Conservation (phyloP, 140 eudicot genomes). For the Erigeron philadelphicus region DNA sequence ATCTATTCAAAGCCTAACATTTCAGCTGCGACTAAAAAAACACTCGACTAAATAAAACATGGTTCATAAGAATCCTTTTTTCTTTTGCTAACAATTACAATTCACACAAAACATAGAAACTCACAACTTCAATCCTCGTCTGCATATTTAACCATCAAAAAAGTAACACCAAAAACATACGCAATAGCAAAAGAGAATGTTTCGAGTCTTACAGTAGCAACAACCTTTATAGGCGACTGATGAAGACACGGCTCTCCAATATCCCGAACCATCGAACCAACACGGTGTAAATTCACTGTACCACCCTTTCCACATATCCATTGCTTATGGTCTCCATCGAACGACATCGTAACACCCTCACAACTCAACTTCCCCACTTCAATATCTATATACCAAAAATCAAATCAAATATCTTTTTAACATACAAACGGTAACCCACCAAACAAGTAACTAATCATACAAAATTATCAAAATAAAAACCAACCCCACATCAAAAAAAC, state of each 20-base stretch:
- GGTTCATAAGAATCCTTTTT: neutral
- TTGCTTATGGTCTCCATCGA: constrained; percentile 60
- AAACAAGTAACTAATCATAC: neutral
- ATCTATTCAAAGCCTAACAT: neutral
- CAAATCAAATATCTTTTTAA: constrained; percentile 18
- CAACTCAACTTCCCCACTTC: neutral
- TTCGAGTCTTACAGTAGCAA: constrained; percentile 62
- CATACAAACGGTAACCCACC: constrained; percentile 4
- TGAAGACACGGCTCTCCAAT: constrained; percentile 95
- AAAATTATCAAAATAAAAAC: neutral
- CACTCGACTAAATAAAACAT: neutral
- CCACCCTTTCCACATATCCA: constrained; percentile 88
- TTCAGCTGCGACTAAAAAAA: neutral
- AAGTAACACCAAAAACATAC: neutral
- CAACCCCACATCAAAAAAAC: neutral
- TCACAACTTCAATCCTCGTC: constrained; percentile 8
- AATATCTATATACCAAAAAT: constrained; percentile 20
- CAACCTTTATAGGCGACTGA: constrained; percentile 86
- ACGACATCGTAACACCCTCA: constrained; percentile 45
- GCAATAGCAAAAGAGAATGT: constrained; percentile 17
- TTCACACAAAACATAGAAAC: neutral
- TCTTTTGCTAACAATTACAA: neutral
- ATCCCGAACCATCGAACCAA: constrained; percentile 81
- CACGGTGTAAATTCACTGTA: constrained; percentile 60
- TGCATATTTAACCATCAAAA: neutral